These are phyloP conservation scores for Arthrobotrys megalospora DNA, from an alignment of 2,329 filamentous ascomycete species.

Conservation along the genomic window DNA sequence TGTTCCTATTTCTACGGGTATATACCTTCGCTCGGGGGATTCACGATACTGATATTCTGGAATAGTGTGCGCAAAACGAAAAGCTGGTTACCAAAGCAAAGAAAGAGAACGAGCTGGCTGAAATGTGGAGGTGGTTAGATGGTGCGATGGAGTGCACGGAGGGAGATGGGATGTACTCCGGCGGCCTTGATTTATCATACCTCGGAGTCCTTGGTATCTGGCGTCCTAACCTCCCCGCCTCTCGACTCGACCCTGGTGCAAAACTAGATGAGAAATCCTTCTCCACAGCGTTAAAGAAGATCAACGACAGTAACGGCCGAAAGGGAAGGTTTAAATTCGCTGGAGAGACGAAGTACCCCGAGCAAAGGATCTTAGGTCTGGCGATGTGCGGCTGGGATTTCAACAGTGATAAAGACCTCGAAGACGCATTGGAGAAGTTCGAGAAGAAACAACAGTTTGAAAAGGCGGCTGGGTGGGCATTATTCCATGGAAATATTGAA, in stretches of 20 bases:
- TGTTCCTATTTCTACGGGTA: constrained; percentile 31
- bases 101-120: constrained; percentile 74
- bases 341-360: constrained; percentile 76
- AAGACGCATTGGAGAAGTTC: constrained; percentile 69
- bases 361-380: constrained; percentile 81
- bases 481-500: constrained; percentile 77
- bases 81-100: constrained; percentile 56
- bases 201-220: constrained; percentile 81
- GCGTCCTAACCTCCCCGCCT: constrained; percentile 66
- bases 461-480: constrained; percentile 81
- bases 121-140: constrained; percentile 80
- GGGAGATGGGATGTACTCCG: constrained; percentile 79
- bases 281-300: constrained; percentile 66
- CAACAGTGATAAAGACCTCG: constrained; percentile 71
- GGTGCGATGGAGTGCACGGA: constrained; percentile 77
- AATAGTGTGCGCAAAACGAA: constrained; percentile 57
- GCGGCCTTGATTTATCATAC: constrained; percentile 80
- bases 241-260: constrained; percentile 62
- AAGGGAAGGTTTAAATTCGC: constrained; percentile 76
- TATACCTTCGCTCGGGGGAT: background rate
- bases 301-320: constrained; percentile 76
- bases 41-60: constrained; percentile 67
- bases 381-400: constrained; percentile 80
- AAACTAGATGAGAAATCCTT: constrained; percentile 62
- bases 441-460: constrained; percentile 73